These are phyloP conservation scores for Xylaria curta DNA, from an alignment of 495 filamentous ascomycete genomes.

Conservation along the genomic window DNA sequence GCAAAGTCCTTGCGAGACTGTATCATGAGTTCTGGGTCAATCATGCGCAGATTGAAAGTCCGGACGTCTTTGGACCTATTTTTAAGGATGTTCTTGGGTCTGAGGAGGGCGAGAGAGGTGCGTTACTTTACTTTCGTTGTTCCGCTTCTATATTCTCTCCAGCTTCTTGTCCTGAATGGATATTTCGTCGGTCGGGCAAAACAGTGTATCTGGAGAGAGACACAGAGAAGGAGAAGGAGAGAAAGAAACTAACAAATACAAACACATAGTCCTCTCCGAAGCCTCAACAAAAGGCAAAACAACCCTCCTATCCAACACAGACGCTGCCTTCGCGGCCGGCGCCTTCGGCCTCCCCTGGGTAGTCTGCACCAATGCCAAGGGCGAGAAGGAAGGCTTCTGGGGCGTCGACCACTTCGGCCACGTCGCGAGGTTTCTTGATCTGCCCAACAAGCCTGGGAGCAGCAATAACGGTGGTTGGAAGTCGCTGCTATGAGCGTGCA, in stretches of 20 bases:
- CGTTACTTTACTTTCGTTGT: too few species aligned
- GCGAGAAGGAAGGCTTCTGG: conserved; percentile 69
- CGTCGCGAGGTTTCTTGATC: conserved; percentile 65
- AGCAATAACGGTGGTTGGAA: conserved; percentile 49
- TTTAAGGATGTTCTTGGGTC: conserved; percentile 60
- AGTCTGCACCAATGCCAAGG: conserved; percentile 64
- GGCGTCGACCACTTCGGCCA: conserved; percentile 74
- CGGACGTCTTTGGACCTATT: conserved; percentile 54
- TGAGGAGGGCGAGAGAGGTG: conserved; percentile 47
- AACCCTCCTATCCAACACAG: conserved; percentile 60
- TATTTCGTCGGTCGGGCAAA: not conserved
- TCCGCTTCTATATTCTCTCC: too few species aligned
- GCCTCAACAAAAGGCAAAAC: conserved; percentile 61
- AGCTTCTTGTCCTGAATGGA: too few species aligned
- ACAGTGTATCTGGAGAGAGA: not conserved
- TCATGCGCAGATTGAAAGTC: conserved; percentile 53
- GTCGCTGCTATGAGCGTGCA: conserved; percentile 51
- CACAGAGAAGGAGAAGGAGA: not conserved
- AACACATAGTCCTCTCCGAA: conserved; percentile 40
- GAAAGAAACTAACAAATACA: not conserved
- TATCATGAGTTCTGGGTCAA: conserved; percentile 66
- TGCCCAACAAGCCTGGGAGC: conserved; percentile 51
- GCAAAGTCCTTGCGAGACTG: conserved; percentile 54
- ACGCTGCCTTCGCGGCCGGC: conserved; percentile 62
- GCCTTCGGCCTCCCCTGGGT: conserved; percentile 80